phyloP scores from a whole-genome alignment of 2,329 filamentous ascomycete genomes.

The Cadophora sp. region DNA sequence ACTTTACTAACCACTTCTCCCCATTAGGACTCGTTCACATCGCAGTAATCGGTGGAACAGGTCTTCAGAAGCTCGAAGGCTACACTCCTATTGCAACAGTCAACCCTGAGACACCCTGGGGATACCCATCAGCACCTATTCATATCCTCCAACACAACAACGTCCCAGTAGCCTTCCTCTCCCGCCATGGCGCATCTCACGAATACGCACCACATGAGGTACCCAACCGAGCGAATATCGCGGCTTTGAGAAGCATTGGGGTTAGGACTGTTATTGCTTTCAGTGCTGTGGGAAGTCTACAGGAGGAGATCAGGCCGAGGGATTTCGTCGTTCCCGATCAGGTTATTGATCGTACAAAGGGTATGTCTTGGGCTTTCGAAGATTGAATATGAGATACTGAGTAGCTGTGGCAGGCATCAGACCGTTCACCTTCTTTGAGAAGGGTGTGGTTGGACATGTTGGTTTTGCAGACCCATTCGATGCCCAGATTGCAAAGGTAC shows the following conservation, averaged over 20 bases:
- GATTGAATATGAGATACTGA: slow-evolving; percentile 4
- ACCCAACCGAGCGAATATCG: slow-evolving; percentile 94
- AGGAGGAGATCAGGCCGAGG: slow-evolving; percentile 90
- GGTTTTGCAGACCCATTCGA: slow-evolving; percentile 98
- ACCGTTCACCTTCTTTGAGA: slow-evolving; percentile 95
- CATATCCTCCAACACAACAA: slow-evolving; percentile 87
- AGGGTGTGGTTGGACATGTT: slow-evolving; percentile 90
- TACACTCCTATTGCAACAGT: slow-evolving; percentile 85
- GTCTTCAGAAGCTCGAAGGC: slow-evolving; percentile 84
- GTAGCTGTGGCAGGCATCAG: slow-evolving; percentile 61
- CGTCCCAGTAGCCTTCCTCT: slow-evolving; percentile 87
- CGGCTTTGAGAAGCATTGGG: slow-evolving; percentile 89
- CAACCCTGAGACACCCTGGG: slow-evolving; percentile 86
- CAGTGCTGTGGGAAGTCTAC: slow-evolving; percentile 90
- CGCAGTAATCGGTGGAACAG: slow-evolving; percentile 92
- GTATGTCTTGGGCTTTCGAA: slow-evolving; percentile 25
- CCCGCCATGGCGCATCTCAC: slow-evolving; percentile 89
- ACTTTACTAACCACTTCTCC: slow-evolving; percentile 8
- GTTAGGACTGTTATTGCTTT: slow-evolving; percentile 94
- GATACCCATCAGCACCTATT: slow-evolving; percentile 76
- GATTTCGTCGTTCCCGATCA: slow-evolving; percentile 98
- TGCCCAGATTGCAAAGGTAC: slow-evolving; percentile 67
- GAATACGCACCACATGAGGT: slow-evolving; percentile 93
- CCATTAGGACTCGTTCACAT: slow-evolving; percentile 73
- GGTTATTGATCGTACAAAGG: slow-evolving; percentile 97